Evolutionary conservation across 2,329 filamentous ascomycete species (phyloP), one percentile per base, ranked within the genome.

Genomic region (Aspergillus ustus): DNA sequence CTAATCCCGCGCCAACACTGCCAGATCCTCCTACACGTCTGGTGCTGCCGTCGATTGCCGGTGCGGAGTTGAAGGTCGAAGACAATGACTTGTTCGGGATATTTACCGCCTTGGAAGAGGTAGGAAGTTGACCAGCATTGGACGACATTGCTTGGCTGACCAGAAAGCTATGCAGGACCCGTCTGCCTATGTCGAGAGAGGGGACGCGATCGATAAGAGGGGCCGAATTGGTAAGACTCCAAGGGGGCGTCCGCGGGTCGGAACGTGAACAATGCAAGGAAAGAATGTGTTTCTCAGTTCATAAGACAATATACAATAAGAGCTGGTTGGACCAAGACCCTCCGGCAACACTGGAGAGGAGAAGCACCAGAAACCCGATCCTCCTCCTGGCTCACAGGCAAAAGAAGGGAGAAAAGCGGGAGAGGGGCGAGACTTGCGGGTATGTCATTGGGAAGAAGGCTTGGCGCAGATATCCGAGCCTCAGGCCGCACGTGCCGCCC

Each of bases 1-100:
- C 70, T 11, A 74, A 69, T 20, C 75, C 77, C 51, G 77, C 66
- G 11, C 77, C 79, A 67, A 78, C 76, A 59, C 74, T 78, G 40
- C 75, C 78, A 59, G 77, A 76, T 28, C 74, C 74, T 60, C 78
- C 78, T 52, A 71, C 67, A 54, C 80, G 77, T 65, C 80, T 73
- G 51, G 66, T 70, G 55, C 75, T 67, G 44, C 66, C 71, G 37
- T 81, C 79, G 40, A 69, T 56, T 22, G 71, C 66, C n/a, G 70
- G 61, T 57, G 69, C 52, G 5, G 71, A 67, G 57, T 79, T 71
- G 48, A 74, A 75, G 55, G 76, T 66, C 46, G 74, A 63, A 59
- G 75, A 68, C 34, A 67, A 63, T 44, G 75, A 69, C 61, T 76
- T 72, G 66, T 70, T 77, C 17, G 72, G 66, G 53, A 70, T 72